Percentiles rank a stretch among this genome's conserved stretches.
Conservation (phyloP, 106 monocot species). For the Ottelia alismoides region DNA sequence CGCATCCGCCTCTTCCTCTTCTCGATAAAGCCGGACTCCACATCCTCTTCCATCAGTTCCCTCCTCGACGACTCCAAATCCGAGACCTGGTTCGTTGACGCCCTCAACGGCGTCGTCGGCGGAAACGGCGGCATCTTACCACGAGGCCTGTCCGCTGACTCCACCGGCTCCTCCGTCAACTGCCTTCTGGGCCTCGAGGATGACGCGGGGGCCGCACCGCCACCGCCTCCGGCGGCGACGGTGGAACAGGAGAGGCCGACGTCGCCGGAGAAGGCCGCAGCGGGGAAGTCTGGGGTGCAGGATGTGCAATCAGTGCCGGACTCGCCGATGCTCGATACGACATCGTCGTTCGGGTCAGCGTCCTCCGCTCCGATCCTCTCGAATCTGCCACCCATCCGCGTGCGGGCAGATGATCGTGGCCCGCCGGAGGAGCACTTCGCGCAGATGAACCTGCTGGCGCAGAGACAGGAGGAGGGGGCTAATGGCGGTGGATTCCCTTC, state of each 20-base stretch:
- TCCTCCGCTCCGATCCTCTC: constrained; percentile 66
- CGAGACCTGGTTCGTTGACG: constrained; percentile 93
- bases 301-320: constrained; percentile 65
- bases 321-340: constrained; percentile 63
- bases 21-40: constrained; percentile 50
- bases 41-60: constrained; percentile 56
- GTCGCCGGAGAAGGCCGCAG: constrained; percentile 23
- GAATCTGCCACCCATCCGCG: constrained; percentile 70
- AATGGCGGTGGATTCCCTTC: neutral
- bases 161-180: constrained; percentile 58
- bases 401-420: constrained; percentile 45
- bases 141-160: constrained; percentile 38
- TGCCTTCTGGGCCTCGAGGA: constrained; percentile 85
- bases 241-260: constrained; percentile 5
- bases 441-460: constrained; percentile 29
- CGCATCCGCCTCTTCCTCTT: constrained; percentile 74
- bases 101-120: constrained; percentile 72
- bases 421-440: constrained; percentile 65
- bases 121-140: constrained; percentile 35
- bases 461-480: constrained; percentile 7
- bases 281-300: constrained; percentile 49
- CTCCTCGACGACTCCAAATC: constrained; percentile 83
- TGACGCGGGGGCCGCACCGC: constrained; percentile 18
- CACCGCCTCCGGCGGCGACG: constrained; percentile 10
- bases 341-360: constrained; percentile 70